Evolutionary conservation across 2,329 filamentous ascomycete genomes (phyloP), one percentile per base, ranked within the genome.

Genomic region (Pseudocercospora eumusae): DNA sequence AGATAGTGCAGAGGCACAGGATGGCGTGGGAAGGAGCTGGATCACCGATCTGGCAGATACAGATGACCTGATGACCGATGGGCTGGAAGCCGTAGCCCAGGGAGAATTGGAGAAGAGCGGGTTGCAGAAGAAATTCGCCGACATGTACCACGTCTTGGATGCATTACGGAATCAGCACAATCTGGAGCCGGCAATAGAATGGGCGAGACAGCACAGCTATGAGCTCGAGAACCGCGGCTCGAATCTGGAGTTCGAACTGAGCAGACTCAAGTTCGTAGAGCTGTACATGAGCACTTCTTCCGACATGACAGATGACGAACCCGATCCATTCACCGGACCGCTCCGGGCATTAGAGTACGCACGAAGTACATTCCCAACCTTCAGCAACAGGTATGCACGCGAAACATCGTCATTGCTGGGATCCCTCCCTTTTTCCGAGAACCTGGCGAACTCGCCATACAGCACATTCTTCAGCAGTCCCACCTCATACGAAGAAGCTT

Each of bases 181-280:
- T 69, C 83, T 98, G 1, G 76, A 84, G 0, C 91, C 92, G 0
- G 95, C 95, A 0, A 98, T 99, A 23, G 79, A 85, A 59, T 99
- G 95, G 95, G 91, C 95, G 0, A 82, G 87, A 40, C 74, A 82
- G 25, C 89, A 97, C 71, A 88, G 87, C 62, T 75, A 78, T 4
- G 81, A 87, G 25, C 82, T 99, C 2, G 92, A 96, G 71, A 83
- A 85, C 3, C 85, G 92, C 53, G 93, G 93, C 2, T 96, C 92
- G 71, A 96, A 96, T 69, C 84, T 99, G 1, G 93, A 98, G 74
- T 99, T 98, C 66, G 93, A 99, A 72, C 86, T 99, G 1, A 91
- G 88, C 77, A 90, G 92, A 67, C 82, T 98, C 18, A 92, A 96
- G 69, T 99, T 91, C 70, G 84, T 98, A 33, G 93, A 91, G 84